Conservation (phyloP, 345 rosid species). For the Gossypium ekmanianum region DNA sequence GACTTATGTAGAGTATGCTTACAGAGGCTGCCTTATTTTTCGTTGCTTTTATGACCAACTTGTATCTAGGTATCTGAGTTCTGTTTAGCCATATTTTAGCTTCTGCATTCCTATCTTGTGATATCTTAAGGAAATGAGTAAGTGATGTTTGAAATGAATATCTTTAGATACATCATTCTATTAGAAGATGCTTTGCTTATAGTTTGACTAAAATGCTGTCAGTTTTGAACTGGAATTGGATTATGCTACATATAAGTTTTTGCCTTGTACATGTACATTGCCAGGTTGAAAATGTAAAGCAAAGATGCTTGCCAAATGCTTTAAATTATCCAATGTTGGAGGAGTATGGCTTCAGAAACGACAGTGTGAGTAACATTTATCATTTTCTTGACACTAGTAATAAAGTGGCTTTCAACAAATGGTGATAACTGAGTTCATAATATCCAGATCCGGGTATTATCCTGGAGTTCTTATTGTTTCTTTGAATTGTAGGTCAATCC, state of each 20-base stretch:
- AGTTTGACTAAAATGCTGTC: background rate
- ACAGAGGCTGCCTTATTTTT: background rate
- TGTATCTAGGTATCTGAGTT: background rate
- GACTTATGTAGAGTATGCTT: background rate
- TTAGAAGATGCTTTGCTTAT: background rate
- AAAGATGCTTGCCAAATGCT: slow-evolving; percentile 96
- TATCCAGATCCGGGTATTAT: background rate
- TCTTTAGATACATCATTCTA: background rate
- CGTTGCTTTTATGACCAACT: background rate
- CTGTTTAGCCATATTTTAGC: background rate
- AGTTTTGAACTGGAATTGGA: background rate
- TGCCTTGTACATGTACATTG: slow-evolving; percentile 13
- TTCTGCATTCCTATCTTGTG: background rate
- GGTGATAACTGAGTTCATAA: background rate
- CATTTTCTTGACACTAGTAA: background rate
- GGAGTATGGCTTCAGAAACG: slow-evolving; percentile 94
- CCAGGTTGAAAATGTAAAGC: slow-evolving; percentile 96
- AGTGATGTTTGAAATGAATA: background rate
- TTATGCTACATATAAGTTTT: background rate
- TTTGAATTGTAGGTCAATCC: slow-evolving; percentile 69
- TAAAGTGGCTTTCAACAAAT: background rate
- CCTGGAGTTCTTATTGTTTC: slow-evolving; percentile 9
- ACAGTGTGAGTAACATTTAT: slow-evolving; percentile 52
- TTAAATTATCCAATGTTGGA: slow-evolving; percentile 98
- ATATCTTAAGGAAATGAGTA: background rate